Evolutionary conservation across 169 alveolate species (phyloP), one percentile per base, ranked within the genome.

Genomic region (Theileria luwenshuni): DNA sequence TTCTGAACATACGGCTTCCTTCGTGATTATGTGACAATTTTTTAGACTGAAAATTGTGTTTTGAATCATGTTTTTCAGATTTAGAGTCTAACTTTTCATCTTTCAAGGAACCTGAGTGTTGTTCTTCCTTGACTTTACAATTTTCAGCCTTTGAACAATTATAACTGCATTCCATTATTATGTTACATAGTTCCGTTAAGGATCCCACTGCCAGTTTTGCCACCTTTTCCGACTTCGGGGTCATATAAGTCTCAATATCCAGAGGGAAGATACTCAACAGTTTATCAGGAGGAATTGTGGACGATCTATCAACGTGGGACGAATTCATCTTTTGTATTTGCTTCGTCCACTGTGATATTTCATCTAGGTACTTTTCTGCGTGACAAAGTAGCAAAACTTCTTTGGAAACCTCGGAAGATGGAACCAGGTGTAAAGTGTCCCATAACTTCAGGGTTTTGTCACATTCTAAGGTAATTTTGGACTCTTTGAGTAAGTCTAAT

Each of bases 151-250:
- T 52, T 48, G 62, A 38, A 41, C 49, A 12, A 41, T 2, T 33
- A 45, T 33, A 64, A 41, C 33, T 58, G 63, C 42, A 67, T 43
- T 51, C 62, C 84, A 63, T 69, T 43, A 56, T 21, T 17, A 60
- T 71, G 74, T 85, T 80, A 48, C 84, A 70, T 19, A 85, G 75
- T 42, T 69, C 72, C 70, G 75, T 21, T 15, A 86, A 58, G 5
- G 88, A 83, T 8, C 90, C 90, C 28, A 86, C 84, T n/a, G 90
- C 92, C 59, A 83, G 48, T 21, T 74, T 76, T 32, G 92, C 84
- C 41, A 86, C 92, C 2, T 51, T 69, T 33, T 80, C 90, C 21
- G 90, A 73, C 51, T 71, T 47, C 7, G 71, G 69, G 8, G 92
- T 81, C 59, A 81, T 68, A 58, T 86, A 81, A 3, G 90, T 86